Evolutionary conservation across 2,329 filamentous ascomycete genomes (phyloP).

Genomic region (Davidsoniella australis): DNA sequence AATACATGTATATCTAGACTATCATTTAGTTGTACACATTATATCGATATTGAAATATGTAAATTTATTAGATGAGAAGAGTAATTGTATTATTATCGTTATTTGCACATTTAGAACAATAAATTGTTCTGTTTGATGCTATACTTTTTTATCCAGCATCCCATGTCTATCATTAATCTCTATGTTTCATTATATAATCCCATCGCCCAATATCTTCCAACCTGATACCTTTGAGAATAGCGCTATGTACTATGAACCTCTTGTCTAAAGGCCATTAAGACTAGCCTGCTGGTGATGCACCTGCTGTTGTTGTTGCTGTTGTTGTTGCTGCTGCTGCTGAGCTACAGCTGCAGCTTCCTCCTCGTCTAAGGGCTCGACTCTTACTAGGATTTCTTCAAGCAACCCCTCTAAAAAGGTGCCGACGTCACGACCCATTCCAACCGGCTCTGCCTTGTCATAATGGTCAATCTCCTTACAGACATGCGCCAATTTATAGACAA

Average conservation of each 20-base stretch:
- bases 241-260: not conserved
- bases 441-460: conserved; percentile 68
- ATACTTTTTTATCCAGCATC: not conserved
- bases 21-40: no score
- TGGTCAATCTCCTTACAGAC: conserved; percentile 82
- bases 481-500: conserved; percentile 68
- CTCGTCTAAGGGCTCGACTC: conserved; percentile 76
- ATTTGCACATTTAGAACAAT: no score
- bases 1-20: no score
- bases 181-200: not conserved
- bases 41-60: no score
- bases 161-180: not conserved
- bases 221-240: not conserved
- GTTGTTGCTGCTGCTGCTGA: not conserved
- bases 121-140: no score
- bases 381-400: conserved; percentile 73
- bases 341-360: conserved; percentile 25
- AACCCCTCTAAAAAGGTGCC: conserved; percentile 80
- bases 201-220: not conserved
- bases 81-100: no score
- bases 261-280: conserved; percentile 1
- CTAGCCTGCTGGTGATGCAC: conserved; percentile 1
- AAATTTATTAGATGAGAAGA: no score
- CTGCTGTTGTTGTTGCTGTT: not conserved
- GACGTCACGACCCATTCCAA: conserved; percentile 87